These are phyloP conservation scores for Ilyonectria destructans DNA, from an alignment of 2,329 filamentous ascomycete species.

Conservation along the genomic window DNA sequence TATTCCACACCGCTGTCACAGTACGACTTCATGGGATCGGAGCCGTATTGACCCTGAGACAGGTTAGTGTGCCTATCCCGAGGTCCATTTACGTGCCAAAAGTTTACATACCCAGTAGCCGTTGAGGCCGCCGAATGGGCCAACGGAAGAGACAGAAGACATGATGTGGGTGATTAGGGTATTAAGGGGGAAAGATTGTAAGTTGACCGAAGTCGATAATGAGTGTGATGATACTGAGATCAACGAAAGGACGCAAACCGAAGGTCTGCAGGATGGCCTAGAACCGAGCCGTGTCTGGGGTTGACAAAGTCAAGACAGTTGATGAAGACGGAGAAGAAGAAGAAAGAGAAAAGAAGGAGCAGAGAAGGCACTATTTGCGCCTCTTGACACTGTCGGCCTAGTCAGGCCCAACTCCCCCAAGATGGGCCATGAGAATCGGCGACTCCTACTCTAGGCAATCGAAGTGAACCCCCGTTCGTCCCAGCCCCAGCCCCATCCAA, in stretches of 20 bases:
- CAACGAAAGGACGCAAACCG: conserved; percentile 61
- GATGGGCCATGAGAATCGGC: conserved; percentile 40
- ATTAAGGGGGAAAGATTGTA: conserved; percentile 52
- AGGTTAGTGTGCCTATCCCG: conserved; percentile 21
- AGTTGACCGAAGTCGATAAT: conserved; percentile 54
- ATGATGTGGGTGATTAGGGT: conserved; percentile 35
- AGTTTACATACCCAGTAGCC: conserved; percentile 57
- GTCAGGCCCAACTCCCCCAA: conserved; percentile 26
- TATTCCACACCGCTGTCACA: conserved; percentile 58
- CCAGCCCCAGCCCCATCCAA: conserved; percentile 23
- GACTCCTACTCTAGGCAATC: conserved; percentile 43
- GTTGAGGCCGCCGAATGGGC: conserved; percentile 54
- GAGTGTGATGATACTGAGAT: conserved; percentile 52
- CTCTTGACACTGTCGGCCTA: conserved; percentile 12
- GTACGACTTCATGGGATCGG: conserved; percentile 53
- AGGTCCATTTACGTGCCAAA: neutral
- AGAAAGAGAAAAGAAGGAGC: conserved; percentile 55
- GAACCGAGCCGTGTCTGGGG: conserved; percentile 51
- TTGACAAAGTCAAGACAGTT: conserved; percentile 46
- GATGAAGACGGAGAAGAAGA: conserved; percentile 37
- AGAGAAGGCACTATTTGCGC: conserved; percentile 22
- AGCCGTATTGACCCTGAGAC: conserved; percentile 55
- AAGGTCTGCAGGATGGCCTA: conserved; percentile 53
- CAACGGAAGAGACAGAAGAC: conserved; percentile 45
- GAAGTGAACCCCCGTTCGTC: conserved; percentile 21